Conservation (phyloP, 345 rosid genomes). For the Salix dunnii region DNA sequence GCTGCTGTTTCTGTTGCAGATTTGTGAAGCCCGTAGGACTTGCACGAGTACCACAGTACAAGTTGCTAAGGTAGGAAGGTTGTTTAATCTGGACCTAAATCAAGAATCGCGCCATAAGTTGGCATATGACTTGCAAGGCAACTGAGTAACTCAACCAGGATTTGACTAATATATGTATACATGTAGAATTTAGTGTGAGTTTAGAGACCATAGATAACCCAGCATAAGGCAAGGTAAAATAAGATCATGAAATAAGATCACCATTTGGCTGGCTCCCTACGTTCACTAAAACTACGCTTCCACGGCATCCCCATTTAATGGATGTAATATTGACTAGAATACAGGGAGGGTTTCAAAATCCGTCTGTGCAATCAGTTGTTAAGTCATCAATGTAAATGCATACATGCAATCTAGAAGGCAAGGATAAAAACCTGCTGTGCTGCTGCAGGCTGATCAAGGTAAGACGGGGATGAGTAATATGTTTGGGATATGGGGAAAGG, state of each 20-base stretch:
- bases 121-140: background rate
- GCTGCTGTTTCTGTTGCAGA: constrained; percentile 35
- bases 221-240: background rate
- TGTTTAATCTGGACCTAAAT: constrained; percentile 45
- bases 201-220: background rate
- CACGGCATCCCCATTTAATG: background rate
- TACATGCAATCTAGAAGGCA: background rate
- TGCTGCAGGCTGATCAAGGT: constrained; percentile 37
- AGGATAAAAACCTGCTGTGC: constrained; percentile 54
- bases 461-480: constrained; percentile 29
- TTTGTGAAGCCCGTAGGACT: constrained; percentile 27
- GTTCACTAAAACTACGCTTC: background rate
- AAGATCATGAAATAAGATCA: background rate
- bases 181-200: background rate
- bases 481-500: constrained; percentile 31
- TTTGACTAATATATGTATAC: background rate
- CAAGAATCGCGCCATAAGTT: background rate
- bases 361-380: background rate
- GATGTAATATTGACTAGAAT: background rate
- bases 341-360: background rate
- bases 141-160: background rate
- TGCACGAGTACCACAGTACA: constrained; percentile 25
- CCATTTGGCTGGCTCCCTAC: background rate
- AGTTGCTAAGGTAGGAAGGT: constrained; percentile 36
- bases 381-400: background rate